Evolutionary conservation across 169 alveolate genomes (phyloP).

Genomic region (Cryptosporidium canis): DNA sequence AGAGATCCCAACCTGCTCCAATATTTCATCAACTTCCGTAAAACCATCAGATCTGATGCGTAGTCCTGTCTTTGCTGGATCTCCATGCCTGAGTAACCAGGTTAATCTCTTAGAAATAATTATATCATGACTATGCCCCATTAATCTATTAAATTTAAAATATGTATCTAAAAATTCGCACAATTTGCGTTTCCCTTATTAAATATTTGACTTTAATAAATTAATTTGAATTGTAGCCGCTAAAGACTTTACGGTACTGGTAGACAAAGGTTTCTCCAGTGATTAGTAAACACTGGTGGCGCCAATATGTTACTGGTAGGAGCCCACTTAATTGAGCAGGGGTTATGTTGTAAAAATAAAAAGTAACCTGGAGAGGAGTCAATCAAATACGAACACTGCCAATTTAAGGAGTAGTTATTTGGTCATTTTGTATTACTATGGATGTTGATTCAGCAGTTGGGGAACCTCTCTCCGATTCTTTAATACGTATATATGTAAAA

Average conservation of each 20-base stretch:
- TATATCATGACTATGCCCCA: neutral
- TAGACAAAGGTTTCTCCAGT: neutral
- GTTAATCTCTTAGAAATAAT: slow-evolving; percentile 20
- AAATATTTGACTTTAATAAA: neutral
- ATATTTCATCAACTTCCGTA: slow-evolving; percentile 15
- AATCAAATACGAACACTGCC: too few species aligned
- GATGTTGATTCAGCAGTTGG: neutral
- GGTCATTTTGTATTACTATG: neutral
- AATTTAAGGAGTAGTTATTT: neutral
- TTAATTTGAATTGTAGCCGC: neutral
- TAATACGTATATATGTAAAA: slow-evolving; percentile 58
- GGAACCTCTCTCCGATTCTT: slow-evolving; percentile 13
- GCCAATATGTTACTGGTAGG: slow-evolving; percentile 9
- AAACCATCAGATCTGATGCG: slow-evolving; percentile 36
- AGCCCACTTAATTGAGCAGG: neutral
- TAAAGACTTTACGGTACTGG: slow-evolving; percentile 16
- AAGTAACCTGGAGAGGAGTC: neutral
- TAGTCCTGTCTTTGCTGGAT: slow-evolving; percentile 33
- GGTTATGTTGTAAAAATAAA: neutral
- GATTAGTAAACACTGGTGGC: neutral
- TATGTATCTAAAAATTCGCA: neutral
- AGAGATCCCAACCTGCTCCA: neutral
- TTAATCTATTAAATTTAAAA: neutral
- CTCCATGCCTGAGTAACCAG: slow-evolving; percentile 71
- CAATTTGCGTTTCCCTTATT: neutral